Base-by-base conservation (phyloP, 1,284 basidiomycete species). In the Cryptococcus sp. region DNA sequence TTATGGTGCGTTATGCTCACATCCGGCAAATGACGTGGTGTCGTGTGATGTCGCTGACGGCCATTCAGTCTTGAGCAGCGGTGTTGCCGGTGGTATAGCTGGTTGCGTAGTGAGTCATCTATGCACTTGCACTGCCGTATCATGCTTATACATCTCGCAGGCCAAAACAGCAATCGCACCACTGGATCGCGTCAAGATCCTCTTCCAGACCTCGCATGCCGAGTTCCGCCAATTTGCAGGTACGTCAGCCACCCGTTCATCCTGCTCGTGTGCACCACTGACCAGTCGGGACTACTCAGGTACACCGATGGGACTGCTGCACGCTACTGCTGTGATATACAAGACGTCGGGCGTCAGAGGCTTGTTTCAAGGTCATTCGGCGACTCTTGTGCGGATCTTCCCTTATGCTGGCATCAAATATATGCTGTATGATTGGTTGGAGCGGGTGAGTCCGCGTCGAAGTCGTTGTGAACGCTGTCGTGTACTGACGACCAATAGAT, bases 371-470 rank as follows among this genome's bases (percentile, higher is more conserved):
- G 96, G 96, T 1, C 95, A 99, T 78, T 92, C 91, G 23, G 91
- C 92, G 25, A 98, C 95, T 5, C 82, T 86, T 46, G 67, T 85
- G 46, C 74, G 85, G 40, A 84, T 86, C 57, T 97, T 98, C 75
- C 95, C 96, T 0, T 96, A 99, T 76, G 96, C 96, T 42, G 93
- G 89, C 52, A 90, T 99, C 78, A 98, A 97, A 80, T 99, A 94
- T 74, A 94, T 98, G 88, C 87, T 91, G 3, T 99, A 99, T 76
- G 94, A 98, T 78, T 87, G 90, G 76, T 81, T 90, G 55, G 89
- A 90, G 80, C 80, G 85, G 67, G 88, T 91, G 69, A 69, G 85
- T 78, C 47, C 48, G 46, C 27, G 50, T 45, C 57, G 16, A 23
- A 8, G 42, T 53, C 11, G 41, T 5, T 25, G 41, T 27, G n/a